Percentiles rank a stretch among this genome's conserved stretches.
Conservation (phyloP, 805 yeast species). For the Metschnikowia noctiluminum region DNA sequence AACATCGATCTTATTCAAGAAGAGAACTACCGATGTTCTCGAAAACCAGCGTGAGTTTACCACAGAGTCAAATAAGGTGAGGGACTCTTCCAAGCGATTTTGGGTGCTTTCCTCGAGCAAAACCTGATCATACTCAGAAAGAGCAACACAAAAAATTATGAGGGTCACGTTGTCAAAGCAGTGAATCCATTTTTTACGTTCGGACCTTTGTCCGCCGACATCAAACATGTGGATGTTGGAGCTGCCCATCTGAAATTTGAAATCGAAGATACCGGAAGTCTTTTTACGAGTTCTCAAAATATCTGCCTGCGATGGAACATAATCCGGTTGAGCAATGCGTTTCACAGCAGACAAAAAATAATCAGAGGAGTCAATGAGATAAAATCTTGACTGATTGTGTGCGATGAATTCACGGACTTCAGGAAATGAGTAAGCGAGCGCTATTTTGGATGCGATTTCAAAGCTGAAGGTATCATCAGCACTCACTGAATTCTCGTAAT, state of each 20-base stretch:
- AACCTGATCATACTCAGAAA: slow-evolving; percentile 87
- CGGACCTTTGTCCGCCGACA: slow-evolving; percentile 95
- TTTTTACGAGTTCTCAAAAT: slow-evolving; percentile 84
- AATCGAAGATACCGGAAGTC: slow-evolving; percentile 89
- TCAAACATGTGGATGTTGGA: slow-evolving; percentile 53
- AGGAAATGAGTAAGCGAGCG: slow-evolving; percentile 52
- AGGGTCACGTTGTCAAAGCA: slow-evolving; percentile 91
- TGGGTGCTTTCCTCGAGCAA: slow-evolving; percentile 48
- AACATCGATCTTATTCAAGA: slow-evolving; percentile 85
- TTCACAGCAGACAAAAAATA: slow-evolving; percentile 69
- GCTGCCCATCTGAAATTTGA: slow-evolving; percentile 70
- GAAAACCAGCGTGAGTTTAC: slow-evolving; percentile 92
- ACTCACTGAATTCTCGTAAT: slow-evolving; percentile 51
- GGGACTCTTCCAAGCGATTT: slow-evolving; percentile 42
- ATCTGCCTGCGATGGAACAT: slow-evolving; percentile 73
- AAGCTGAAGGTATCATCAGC: slow-evolving; percentile 51
- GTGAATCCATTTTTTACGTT: slow-evolving; percentile 96
- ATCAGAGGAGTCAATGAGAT: slow-evolving; percentile 79
- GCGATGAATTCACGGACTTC: slow-evolving; percentile 56
- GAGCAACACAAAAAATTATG: slow-evolving; percentile 86
- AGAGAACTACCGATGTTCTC: slow-evolving; percentile 79
- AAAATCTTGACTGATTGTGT: slow-evolving; percentile 64
- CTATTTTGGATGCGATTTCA: slow-evolving; percentile 46
- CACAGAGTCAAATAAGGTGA: slow-evolving; percentile 83
- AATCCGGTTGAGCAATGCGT: slow-evolving; percentile 57